Base-by-base conservation (phyloP, 1,284 basidiomycete genomes). In the Leccinum fuscescens region DNA sequence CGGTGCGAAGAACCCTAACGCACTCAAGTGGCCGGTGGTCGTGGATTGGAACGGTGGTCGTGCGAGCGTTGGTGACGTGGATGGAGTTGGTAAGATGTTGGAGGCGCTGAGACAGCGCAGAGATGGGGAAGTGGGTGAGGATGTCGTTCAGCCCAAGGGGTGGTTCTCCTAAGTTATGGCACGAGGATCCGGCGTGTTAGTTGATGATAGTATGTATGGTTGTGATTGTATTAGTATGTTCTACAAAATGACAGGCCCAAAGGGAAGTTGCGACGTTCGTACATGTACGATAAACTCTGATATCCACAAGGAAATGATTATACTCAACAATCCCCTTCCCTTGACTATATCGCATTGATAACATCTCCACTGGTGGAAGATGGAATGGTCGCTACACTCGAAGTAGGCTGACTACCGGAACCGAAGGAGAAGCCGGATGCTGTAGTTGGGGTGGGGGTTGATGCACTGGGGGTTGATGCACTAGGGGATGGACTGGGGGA, bases 31-130 rank as follows among this genome's bases (percentile, higher is more conserved):
- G 88, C 89, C 90, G 0, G 81, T 92, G 53, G 88, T 92, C 1
- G 90, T 92, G 2, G 85, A 92, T 65, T 92, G 90, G 89, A 72
- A 77, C n/a, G 80, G 77, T n/a, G 89, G 89, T 0, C 78, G 78
- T 49, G 88, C 83, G 11, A 80, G 80, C 27, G 74, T 90, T 0
- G 89, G 89, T 0, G 82, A 87, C 58, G 75, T 86, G n/a, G 85
- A 88, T 6, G 85, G 85, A 17, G 89, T 90, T 15, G 82, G 80
- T 55, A 69, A 69, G 2, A 86, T 92, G 14, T 66, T 91, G 68
- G 88, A 90, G 65, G 77, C 74, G 50, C 63, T 91, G 57, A 76
- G 88, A 66, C 82, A 82, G 73, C 81, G 77, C 62, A 75, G 88
- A 57, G 89, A 90, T 62, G 86, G 86, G 0, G 86, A 89, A 63